Evolutionary conservation across 345 rosid genomes (phyloP), one percentile per base, ranked within the genome.

Genomic region (Ceriops tagal): DNA sequence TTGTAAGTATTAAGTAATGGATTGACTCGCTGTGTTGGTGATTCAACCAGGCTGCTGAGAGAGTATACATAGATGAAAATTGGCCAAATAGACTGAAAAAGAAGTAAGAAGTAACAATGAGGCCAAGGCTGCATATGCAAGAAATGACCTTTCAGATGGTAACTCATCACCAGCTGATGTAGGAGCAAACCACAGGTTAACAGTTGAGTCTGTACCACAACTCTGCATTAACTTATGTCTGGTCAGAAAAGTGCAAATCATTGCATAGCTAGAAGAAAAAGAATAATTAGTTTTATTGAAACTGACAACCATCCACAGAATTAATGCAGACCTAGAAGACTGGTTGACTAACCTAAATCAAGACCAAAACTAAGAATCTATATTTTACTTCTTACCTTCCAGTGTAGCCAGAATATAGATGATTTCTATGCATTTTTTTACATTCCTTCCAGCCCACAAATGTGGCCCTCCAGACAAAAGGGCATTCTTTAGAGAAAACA

Each of bases 141-240:
- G 74, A 71, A 70, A 69, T 53, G 64, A 89, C 95, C 96, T 85
- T 60, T 82, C 85, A 64, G 86, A 74, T 58, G 69, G 49, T 65
- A 69, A 69, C 8, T 80, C 89, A 68, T 80, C 84, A 58, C 69
- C 61, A 53, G 79, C 62, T 47, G 88, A 78, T 57, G 78, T 80
- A 61, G 93, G 72, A 76, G 89, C 83, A 73, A 65, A 74, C 98
- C 98, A 93, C 83, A 93, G 80, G 77, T 88, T 89, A 67, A 93
- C 97, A 28, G 83, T 82, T 13, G 96, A 93, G 72, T 91, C 97
- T 37, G 96, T 91, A 58, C 98, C 98, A 75, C 92, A 86, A 76
- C 97, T 89, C 98, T 89, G 92, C 79, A 74, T 72, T 62, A 71
- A 70, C 64, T 32, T 39, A 58, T 31, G 34, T 53, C 51, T 51